A percentile compares a stretch with the other conserved stretches of the same genome.
phyloP scores from a whole-genome alignment of 2,329 filamentous ascomycete genomes.

The Dothideomycetes sp. region DNA sequence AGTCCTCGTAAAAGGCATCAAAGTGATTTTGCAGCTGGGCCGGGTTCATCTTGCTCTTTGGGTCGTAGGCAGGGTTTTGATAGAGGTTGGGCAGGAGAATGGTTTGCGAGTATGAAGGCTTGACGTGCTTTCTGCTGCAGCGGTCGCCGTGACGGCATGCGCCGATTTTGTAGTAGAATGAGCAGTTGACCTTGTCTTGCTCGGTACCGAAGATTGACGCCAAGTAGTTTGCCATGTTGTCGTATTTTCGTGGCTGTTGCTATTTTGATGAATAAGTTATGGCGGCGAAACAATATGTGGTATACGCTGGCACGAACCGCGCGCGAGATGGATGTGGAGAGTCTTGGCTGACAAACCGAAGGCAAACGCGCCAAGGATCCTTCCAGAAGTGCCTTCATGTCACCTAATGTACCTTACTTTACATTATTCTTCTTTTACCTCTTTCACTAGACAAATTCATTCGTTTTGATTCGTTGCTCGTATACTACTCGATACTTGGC shows the following conservation, averaged over 20 bases:
- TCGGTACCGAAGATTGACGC: constrained; percentile 99
- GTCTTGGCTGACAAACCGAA: not conserved
- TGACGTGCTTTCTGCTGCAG: constrained; percentile 97
- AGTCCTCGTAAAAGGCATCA: constrained; percentile 98
- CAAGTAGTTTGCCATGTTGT: constrained; percentile 85
- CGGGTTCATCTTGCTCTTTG: constrained; percentile 92
- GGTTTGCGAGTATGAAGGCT: constrained; percentile 94
- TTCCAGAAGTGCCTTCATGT: not conserved
- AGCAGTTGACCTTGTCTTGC: constrained; percentile 98
- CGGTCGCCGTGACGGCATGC: constrained; percentile 97
- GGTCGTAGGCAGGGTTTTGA: constrained; percentile 96
- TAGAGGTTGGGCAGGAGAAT: constrained; percentile 98
- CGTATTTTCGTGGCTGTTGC: constrained; percentile 1
- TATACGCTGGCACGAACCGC: not conserved
- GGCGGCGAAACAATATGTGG: not conserved
- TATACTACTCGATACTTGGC: no score
- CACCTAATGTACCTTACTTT: not conserved
- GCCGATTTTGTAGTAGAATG: constrained; percentile 99
- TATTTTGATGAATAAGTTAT: not conserved
- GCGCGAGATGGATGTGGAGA: not conserved
- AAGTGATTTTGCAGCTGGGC: constrained; percentile 98
- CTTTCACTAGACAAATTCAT: no score
- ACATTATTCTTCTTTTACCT: no score
- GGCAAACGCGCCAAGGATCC: not conserved
- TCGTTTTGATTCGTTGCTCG: no score